These are phyloP conservation scores for Laburnicola sp. DNA, from an alignment of 2,329 filamentous ascomycete genomes.

Conservation along the genomic window DNA sequence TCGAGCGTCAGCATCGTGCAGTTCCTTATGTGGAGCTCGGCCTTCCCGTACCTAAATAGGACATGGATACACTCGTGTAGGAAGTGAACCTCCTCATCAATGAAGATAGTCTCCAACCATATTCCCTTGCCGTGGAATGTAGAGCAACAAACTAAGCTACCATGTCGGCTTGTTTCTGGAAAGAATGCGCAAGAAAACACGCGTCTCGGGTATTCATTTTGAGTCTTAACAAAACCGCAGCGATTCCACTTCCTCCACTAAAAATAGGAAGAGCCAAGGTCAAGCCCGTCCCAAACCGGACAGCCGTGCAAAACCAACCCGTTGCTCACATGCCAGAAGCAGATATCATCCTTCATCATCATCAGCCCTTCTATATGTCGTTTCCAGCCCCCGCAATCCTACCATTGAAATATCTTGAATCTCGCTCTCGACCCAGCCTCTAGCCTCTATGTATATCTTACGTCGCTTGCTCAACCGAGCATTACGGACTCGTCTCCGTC, in stretches of 20 bases:
- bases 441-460: neutral
- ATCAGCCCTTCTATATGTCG: constrained; percentile 2
- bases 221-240: no score
- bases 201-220: no score
- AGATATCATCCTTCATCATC: constrained; percentile 2
- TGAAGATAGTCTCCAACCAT: neutral
- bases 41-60: neutral
- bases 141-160: neutral
- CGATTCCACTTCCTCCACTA: no score
- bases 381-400: neutral
- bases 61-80: neutral
- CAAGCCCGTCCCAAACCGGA: no score
- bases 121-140: neutral
- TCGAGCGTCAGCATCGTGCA: neutral
- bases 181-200: no score
- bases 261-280: no score
- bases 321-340: constrained; percentile 5
- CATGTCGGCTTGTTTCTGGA: no score
- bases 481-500: constrained; percentile 10
- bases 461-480: neutral
- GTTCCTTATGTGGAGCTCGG: constrained; percentile 1
- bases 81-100: neutral
- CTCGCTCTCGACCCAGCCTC: neutral
- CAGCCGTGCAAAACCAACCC: neutral
- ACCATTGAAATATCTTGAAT: neutral